Conservation (phyloP, 2,329 filamentous ascomycete species). For the Fusarium algeriense region DNA sequence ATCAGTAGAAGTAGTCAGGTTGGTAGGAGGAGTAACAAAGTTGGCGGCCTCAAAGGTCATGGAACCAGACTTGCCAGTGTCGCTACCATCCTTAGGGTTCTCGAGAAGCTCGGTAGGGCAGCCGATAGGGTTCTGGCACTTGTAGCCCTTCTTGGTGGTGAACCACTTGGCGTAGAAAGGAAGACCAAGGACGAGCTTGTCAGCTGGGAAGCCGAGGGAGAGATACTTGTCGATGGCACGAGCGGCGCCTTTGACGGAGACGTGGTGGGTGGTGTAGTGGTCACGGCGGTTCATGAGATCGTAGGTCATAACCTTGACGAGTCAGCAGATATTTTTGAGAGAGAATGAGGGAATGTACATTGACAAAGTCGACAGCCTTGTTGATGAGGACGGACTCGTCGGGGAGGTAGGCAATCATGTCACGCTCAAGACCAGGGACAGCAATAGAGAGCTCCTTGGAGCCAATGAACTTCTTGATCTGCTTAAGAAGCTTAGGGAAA, state of each 20-base stretch:
- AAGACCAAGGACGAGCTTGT: conserved; percentile 74
- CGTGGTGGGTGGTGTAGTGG: conserved; percentile 73
- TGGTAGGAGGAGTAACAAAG: conserved; percentile 35
- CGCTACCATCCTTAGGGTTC: conserved; percentile 65
- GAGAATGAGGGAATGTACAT: conserved; percentile 50
- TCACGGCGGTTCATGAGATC: conserved; percentile 82
- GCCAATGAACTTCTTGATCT: conserved; percentile 69
- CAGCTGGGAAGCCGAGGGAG: conserved; percentile 64
- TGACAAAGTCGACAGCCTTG: conserved; percentile 73
- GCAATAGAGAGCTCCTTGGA: conserved; percentile 74
- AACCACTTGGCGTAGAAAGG: conserved; percentile 79
- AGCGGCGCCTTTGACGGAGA: conserved; percentile 66
- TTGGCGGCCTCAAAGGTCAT: conserved; percentile 55
- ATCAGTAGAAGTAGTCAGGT: conserved; percentile 36
- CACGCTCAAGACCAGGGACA: conserved; percentile 70
- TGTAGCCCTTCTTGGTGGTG: conserved; percentile 60
- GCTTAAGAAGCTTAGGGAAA: conserved; percentile 71
- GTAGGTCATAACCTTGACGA: conserved; percentile 71
- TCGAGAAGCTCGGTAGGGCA: conserved; percentile 72
- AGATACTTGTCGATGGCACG: conserved; percentile 70
- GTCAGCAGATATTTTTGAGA: background rate
- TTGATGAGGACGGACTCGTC: conserved; percentile 70
- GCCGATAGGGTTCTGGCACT: conserved; percentile 64
- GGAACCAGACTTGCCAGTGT: conserved; percentile 64
- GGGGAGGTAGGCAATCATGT: conserved; percentile 76